Conservation (phyloP, 2,329 filamentous ascomycete species). For the Septoria linicola region DNA sequence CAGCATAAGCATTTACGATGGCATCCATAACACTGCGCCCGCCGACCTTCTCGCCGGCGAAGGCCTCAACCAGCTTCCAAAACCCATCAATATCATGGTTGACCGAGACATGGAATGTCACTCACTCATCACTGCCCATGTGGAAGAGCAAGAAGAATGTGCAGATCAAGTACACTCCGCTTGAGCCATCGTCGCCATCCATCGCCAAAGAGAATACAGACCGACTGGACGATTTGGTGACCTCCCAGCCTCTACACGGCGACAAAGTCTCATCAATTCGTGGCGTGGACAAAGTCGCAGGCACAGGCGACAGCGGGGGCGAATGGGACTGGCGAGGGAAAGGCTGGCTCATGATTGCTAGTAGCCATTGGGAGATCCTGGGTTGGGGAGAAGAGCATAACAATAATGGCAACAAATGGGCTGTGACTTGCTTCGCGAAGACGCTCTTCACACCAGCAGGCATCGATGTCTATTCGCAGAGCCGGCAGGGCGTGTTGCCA, state of each 20-base stretch:
- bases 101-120: slow-evolving; percentile 68
- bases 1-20: slow-evolving; percentile 18
- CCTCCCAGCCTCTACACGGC: slow-evolving; percentile 59
- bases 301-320: slow-evolving; percentile 35
- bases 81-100: slow-evolving; percentile 60
- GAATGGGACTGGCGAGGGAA: slow-evolving; percentile 77
- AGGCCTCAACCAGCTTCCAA: slow-evolving; percentile 35
- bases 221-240: slow-evolving; percentile 69
- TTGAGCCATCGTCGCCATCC: slow-evolving; percentile 42
- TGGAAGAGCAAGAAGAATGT: slow-evolving; percentile 80
- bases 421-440: slow-evolving; percentile 80
- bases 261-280: slow-evolving; percentile 59
- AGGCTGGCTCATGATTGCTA: slow-evolving; percentile 69
- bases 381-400: slow-evolving; percentile 64
- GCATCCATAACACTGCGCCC: slow-evolving; percentile 31
- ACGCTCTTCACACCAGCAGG: slow-evolving; percentile 82
- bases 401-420: slow-evolving; percentile 55
- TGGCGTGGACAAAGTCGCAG: slow-evolving; percentile 61
- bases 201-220: slow-evolving; percentile 40
- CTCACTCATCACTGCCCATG: slow-evolving; percentile 74
- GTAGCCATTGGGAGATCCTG: slow-evolving; percentile 76
- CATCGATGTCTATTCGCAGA: slow-evolving; percentile 72
- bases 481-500: slow-evolving; percentile 58
- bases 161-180: slow-evolving; percentile 68
- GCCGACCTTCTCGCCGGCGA: slow-evolving; percentile 35